Conservation (phyloP, 2,329 filamentous ascomycete species). For the Penicillium sp. region DNA sequence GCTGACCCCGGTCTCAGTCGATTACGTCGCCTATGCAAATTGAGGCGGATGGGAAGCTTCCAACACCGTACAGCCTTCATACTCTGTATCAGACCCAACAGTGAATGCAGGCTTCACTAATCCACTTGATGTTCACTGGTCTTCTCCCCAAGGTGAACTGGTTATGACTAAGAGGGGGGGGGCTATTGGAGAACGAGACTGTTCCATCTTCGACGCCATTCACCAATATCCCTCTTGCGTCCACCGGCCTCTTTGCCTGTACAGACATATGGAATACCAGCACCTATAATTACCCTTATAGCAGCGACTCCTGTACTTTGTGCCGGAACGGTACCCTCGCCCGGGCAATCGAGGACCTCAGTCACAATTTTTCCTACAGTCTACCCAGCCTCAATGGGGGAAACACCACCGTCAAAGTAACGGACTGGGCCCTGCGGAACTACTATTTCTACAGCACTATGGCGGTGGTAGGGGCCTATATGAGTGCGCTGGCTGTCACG, state of each 20-base stretch:
- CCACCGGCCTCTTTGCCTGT: neutral
- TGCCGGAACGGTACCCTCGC: constrained; percentile 18
- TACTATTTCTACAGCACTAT: neutral
- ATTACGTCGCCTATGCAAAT: constrained; percentile 9
- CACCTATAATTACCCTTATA: neutral
- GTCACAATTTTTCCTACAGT: constrained; percentile 21
- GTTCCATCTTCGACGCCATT: constrained; percentile 10
- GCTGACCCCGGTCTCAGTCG: constrained; percentile 15
- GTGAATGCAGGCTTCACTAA: too few relatives aligned
- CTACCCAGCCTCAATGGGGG: constrained; percentile 18
- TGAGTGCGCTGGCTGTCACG: too few relatives aligned
- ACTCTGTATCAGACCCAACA: too few relatives aligned
- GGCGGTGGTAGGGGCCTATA: too few relatives aligned
- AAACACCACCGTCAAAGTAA: constrained; percentile 4
- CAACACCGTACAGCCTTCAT: neutral
- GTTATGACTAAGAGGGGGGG: too few relatives aligned
- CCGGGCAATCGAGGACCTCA: constrained; percentile 19
- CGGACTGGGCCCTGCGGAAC: neutral
- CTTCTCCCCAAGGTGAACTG: too few relatives aligned
- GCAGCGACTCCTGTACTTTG: neutral
- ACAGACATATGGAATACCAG: constrained; percentile 13
- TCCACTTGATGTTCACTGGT: too few relatives aligned
- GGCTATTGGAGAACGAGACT: neutral
- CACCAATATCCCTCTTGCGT: neutral
- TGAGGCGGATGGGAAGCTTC: neutral